Evolutionary conservation across 2,329 filamentous ascomycete genomes (phyloP).

Genomic region (Colletotrichum karsti): DNA sequence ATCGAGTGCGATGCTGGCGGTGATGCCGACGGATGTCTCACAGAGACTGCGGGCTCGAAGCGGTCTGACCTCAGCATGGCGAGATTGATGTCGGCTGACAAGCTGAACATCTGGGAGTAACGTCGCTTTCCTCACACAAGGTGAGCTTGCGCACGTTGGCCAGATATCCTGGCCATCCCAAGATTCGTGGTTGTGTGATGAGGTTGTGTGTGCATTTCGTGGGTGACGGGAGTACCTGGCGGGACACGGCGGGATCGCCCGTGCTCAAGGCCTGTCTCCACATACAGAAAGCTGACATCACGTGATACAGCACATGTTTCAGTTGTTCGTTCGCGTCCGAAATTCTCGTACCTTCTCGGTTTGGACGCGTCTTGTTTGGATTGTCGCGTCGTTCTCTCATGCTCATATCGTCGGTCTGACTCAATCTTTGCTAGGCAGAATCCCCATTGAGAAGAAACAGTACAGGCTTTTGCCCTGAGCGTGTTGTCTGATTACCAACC

Average conservation of each 20-base stretch:
- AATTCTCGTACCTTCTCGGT: neutral
- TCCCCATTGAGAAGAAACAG: too few species aligned
- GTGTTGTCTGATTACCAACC: constrained; percentile 7
- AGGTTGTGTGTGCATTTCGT: neutral
- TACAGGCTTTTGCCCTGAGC: too few species aligned
- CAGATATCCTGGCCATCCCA: neutral
- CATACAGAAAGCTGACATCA: neutral
- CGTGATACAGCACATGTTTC: neutral
- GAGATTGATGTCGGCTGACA: constrained; percentile 11
- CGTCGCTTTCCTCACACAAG: neutral
- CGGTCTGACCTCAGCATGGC: constrained; percentile 26
- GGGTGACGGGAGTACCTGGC: constrained; percentile 8
- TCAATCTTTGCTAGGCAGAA: constrained; percentile 15
- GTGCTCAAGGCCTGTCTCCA: neutral
- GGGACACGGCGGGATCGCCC: constrained; percentile 19
- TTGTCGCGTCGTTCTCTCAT: neutral
- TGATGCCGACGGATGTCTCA: constrained; percentile 18
- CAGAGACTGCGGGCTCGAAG: constrained; percentile 11
- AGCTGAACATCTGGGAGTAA: neutral
- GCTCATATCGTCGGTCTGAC: constrained; percentile 1
- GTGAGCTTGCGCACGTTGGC: neutral
- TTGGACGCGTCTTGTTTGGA: neutral
- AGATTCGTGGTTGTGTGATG: neutral
- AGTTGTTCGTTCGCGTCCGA: neutral
- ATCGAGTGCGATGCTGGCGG: neutral